Conservation (phyloP, 805 yeast species). For the Lipomyces sp. region DNA sequence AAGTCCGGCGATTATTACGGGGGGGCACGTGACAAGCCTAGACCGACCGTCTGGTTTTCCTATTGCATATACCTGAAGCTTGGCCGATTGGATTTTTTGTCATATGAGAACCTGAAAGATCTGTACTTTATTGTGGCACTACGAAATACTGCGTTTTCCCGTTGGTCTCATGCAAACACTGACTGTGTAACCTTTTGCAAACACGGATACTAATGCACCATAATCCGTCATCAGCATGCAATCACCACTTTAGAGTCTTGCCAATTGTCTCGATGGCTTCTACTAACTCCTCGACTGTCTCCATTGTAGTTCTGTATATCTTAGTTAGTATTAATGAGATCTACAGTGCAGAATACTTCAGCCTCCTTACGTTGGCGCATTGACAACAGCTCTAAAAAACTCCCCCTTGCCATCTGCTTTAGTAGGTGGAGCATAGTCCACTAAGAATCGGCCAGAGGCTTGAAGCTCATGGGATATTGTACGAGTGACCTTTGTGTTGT, state of each 20-base stretch:
- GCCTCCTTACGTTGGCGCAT: slow-evolving; percentile 58
- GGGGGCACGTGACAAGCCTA: too few relatives aligned
- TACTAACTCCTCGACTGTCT: slow-evolving; percentile 54
- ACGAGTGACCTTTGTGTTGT: slow-evolving; percentile 63
- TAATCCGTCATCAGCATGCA: background rate
- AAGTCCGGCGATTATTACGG: background rate
- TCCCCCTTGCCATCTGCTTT: slow-evolving; percentile 58
- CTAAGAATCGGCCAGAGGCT: slow-evolving; percentile 64
- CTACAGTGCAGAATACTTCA: background rate
- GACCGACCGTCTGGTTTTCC: too few relatives aligned
- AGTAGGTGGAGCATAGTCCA: slow-evolving; percentile 72
- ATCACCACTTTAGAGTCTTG: slow-evolving; percentile 4
- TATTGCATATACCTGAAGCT: too few relatives aligned
- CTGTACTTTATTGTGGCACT: too few relatives aligned
- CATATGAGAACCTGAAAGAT: too few relatives aligned
- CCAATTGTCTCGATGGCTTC: slow-evolving; percentile 50
- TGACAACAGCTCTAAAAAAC: slow-evolving; percentile 83
- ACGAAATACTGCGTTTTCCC: background rate
- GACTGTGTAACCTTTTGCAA: background rate
- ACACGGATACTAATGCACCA: background rate
- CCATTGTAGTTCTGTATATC: slow-evolving; percentile 47
- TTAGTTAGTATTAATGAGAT: background rate
- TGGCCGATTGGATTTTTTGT: too few relatives aligned
- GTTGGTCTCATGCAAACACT: background rate
- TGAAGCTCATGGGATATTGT: slow-evolving; percentile 65